Conservation (phyloP, 169 alveolate species). For the Eimeria maxima region DNA sequence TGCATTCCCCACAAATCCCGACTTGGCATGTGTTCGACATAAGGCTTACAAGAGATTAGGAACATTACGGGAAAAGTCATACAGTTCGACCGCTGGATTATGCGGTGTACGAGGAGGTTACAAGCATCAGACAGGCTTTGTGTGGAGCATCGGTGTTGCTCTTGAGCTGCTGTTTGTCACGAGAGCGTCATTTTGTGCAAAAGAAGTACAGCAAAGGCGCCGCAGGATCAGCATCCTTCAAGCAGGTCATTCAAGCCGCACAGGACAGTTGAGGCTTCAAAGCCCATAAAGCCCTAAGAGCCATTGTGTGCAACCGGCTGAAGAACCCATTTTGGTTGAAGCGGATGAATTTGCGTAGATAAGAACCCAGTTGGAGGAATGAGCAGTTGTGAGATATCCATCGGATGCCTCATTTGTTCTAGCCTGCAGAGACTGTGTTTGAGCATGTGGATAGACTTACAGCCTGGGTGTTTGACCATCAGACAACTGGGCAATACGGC, state of each 20-base stretch:
- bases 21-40: neutral
- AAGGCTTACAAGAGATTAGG: slow-evolving; percentile 77
- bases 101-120: slow-evolving; percentile 86
- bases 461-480: slow-evolving; percentile 6
- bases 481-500: neutral
- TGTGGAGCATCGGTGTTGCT: slow-evolving; percentile 87
- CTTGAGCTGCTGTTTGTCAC: slow-evolving; percentile 72
- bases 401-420: neutral
- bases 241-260: slow-evolving; percentile 23
- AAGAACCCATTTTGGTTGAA: neutral
- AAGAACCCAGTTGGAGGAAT: neutral
- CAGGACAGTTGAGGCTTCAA: neutral
- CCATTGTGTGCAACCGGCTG: neutral
- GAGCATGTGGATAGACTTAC: neutral
- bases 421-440: neutral
- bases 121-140: slow-evolving; percentile 85
- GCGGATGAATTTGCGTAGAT: neutral
- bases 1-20: neutral
- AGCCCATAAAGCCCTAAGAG: neutral
- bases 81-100: slow-evolving; percentile 76
- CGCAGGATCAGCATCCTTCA: slow-evolving; percentile 32
- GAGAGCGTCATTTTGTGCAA: slow-evolving; percentile 2
- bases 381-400: neutral
- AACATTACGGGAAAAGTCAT: slow-evolving; percentile 83
- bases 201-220: slow-evolving; percentile 17